Base-by-base conservation (phyloP, 2,329 filamentous ascomycete genomes). In the Pseudogymnoascus destructans region DNA sequence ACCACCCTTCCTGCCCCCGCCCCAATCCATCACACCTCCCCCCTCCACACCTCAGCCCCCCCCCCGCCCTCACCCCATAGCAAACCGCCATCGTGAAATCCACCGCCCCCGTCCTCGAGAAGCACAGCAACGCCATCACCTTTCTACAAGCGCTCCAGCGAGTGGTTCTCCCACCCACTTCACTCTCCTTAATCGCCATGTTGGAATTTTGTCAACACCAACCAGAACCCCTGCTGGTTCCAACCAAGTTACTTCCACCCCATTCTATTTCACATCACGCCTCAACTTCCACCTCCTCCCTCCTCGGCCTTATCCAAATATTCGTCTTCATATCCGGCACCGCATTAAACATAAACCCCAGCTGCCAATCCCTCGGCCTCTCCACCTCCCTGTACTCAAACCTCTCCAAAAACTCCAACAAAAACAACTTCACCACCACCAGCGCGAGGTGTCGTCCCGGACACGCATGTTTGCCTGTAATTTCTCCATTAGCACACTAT, bases 21-120 rank as follows among this genome's bases (percentile, higher is more conserved):
- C 13, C 40, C 40, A 3, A 17, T n/a, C 11, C 40, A 19, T 3
- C 40, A 46, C 11, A 1, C 40, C 10, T 46, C 40, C 19, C 25
- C 30, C 49, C 7, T 55, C 49, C 49, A 55, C 49, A 30, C 25
- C 25, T 15, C 32, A 32, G 30, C 49, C 7, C 49, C 25, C n/a
- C n/a, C 25, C 49, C 25, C 7, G n/a, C 25, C n/a, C 25, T 57
- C 5, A 83, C 83, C 11, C 72, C 77, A 19, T 73, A 77, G 38
- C 87, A 91, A 73, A 77, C 84, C 63, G 73, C 78, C 61, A 82
- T 86, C 64, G 84, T 92, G 74, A 90, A 89, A 71, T 77, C 86
- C 40, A 91, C 87, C 1, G 85, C 82, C 42, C 87, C 87, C 1
- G 78, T 89, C 19, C 77, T 91, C 5, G 78, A 81, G 63, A 74